Conservation (phyloP, 371 early-diverging fungal genomes). For the Mucor mucedo region DNA sequence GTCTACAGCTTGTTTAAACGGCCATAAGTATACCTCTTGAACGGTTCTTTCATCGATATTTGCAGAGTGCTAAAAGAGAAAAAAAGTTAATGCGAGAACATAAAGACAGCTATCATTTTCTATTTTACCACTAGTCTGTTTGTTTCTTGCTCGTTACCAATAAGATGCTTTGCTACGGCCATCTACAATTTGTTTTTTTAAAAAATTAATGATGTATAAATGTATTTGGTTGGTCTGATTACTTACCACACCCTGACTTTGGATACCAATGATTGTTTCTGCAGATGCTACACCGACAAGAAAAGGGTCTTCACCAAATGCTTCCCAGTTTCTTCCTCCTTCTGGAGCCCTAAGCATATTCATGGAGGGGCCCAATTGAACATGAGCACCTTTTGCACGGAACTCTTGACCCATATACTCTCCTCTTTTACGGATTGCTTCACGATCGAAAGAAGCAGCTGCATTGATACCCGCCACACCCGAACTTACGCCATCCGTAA, state of each 20-base stretch:
- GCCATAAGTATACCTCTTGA: constrained; percentile 63
- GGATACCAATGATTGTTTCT: constrained; percentile 47
- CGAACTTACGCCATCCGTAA: constrained; percentile 43
- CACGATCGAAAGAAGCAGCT: constrained; percentile 61
- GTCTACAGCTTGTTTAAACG: constrained; percentile 57
- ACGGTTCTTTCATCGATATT: constrained; percentile 59
- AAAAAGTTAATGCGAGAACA: neutral
- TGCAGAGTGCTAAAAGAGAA: constrained; percentile 32
- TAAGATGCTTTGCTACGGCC: constrained; percentile 61
- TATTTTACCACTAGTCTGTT: constrained; percentile 29
- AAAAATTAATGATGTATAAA: neutral
- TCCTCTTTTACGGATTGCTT: constrained; percentile 54
- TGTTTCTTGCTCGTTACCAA: constrained; percentile 60
- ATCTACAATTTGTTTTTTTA: constrained; percentile 25
- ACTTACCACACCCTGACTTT: constrained; percentile 50
- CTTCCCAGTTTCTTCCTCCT: constrained; percentile 68
- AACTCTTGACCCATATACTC: constrained; percentile 62
- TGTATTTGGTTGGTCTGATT: neutral
- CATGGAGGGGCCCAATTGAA: constrained; percentile 56
- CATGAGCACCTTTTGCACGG: constrained; percentile 56
- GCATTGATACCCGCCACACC: constrained; percentile 60
- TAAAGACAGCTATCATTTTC: neutral
- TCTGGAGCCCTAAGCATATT: constrained; percentile 55
- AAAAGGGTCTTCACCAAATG: constrained; percentile 68
- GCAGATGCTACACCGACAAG: constrained; percentile 50